Evolutionary conservation across 805 yeast genomes (phyloP).

Genomic region (Schwanniomyces occidentalis): DNA sequence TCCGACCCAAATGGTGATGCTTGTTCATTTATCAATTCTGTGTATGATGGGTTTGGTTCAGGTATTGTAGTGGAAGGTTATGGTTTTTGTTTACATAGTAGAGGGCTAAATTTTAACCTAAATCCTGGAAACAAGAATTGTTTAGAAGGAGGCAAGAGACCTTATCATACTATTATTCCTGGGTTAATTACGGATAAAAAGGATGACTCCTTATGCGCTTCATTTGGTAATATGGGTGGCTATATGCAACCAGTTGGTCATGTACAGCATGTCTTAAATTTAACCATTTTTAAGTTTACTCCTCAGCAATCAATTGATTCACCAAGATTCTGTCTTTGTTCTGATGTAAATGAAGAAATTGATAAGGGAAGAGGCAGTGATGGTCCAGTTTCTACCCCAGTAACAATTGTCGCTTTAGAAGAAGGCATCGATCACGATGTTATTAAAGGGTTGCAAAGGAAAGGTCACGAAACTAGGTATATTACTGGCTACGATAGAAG

Average conservation of each 20-base stretch:
- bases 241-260: slow-evolving; percentile 87
- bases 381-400: slow-evolving; percentile 62
- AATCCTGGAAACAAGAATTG: slow-evolving; percentile 57
- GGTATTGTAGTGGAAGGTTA: slow-evolving; percentile 62
- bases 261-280: slow-evolving; percentile 70
- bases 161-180: slow-evolving; percentile 84
- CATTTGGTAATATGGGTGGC: slow-evolving; percentile 86
- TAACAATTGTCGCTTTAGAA: slow-evolving; percentile 62
- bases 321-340: slow-evolving; percentile 66
- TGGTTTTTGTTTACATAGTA: slow-evolving; percentile 73
- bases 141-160: slow-evolving; percentile 67
- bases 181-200: slow-evolving; percentile 64
- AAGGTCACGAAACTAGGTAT: slow-evolving; percentile 60
- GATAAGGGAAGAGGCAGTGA: slow-evolving; percentile 61
- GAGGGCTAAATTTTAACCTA: slow-evolving; percentile 75
- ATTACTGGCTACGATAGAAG: slow-evolving; percentile 44
- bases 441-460: slow-evolving; percentile 41
- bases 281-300: slow-evolving; percentile 58
- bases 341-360: slow-evolving; percentile 44
- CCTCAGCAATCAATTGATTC: slow-evolving; percentile 78
- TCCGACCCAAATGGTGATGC: slow-evolving; percentile 74
- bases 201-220: slow-evolving; percentile 54
- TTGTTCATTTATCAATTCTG: slow-evolving; percentile 77
- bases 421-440: slow-evolving; percentile 56
- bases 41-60: slow-evolving; percentile 68